Conservation (phyloP, 257 asterid species). For the Oldenlandia corymbosa region DNA sequence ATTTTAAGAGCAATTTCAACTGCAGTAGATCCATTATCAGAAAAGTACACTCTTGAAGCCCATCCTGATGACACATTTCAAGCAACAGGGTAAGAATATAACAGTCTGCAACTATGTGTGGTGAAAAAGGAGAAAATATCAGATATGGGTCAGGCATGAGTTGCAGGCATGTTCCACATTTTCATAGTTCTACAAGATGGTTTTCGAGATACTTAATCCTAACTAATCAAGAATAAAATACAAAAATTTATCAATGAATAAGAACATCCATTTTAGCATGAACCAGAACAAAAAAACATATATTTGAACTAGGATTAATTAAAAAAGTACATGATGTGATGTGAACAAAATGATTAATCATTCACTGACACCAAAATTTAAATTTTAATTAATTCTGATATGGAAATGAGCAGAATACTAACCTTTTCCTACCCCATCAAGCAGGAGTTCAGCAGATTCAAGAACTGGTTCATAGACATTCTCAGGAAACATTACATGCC, state of each 20-base stretch:
- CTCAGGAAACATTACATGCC: slow-evolving; percentile 99
- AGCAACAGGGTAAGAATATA: neutral
- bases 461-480: slow-evolving; percentile 97
- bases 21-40: slow-evolving; percentile 98
- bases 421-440: slow-evolving; percentile 96
- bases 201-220: neutral
- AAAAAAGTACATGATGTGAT: neutral
- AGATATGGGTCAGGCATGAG: neutral
- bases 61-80: slow-evolving; percentile 45
- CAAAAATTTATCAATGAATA: too few species aligned
- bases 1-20: slow-evolving; percentile 95
- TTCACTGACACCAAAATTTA: neutral
- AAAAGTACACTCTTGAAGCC: slow-evolving; percentile 90
- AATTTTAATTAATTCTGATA: neutral
- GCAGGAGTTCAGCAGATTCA: slow-evolving; percentile 76
- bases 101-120: neutral
- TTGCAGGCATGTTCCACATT: neutral
- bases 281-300: neutral
- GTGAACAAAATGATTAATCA: neutral
- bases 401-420: slow-evolving; percentile 18
- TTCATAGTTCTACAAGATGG: neutral
- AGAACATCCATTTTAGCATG: neutral
- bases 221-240: neutral
- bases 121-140: neutral
- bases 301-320: neutral